Evolutionary conservation across 108 stramenopile genomes (phyloP).

Genomic region (Skeletonema grethae): DNA sequence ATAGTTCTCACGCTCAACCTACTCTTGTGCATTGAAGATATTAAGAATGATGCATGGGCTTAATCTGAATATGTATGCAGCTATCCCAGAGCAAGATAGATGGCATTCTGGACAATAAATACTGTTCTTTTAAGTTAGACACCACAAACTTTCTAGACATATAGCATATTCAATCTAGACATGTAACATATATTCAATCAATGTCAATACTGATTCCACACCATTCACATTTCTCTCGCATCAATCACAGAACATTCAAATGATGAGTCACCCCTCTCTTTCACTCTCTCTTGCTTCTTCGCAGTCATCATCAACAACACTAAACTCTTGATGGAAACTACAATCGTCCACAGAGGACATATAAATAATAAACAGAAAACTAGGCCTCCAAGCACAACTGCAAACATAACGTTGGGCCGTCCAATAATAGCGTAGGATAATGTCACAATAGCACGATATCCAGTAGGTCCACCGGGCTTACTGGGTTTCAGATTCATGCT

Average conservation of each 20-base stretch:
- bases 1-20: not conserved
- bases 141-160: not conserved
- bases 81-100: not conserved
- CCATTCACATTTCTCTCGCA: conserved; percentile 11
- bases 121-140: conserved; percentile 5
- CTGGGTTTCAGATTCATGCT: conserved; percentile 50
- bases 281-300: conserved; percentile 2
- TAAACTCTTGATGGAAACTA: conserved; percentile 29
- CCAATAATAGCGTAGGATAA: conserved; percentile 38
- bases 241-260: conserved; percentile 16
- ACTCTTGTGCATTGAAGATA: not conserved
- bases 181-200: not conserved
- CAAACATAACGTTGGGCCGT: conserved; percentile 37
- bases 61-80: not conserved
- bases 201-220: not conserved
- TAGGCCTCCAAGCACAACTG: conserved; percentile 24
- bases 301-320: conserved; percentile 12
- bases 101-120: not conserved
- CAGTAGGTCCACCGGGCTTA: conserved; percentile 62
- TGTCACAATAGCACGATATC: conserved; percentile 45
- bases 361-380: conserved; percentile 36
- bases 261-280: conserved; percentile 2
- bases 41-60: not conserved
- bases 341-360: conserved; percentile 31
- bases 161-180: not conserved